Conservation (phyloP, 2,329 filamentous ascomycete species). For the Trichoderma lentiforme region DNA sequence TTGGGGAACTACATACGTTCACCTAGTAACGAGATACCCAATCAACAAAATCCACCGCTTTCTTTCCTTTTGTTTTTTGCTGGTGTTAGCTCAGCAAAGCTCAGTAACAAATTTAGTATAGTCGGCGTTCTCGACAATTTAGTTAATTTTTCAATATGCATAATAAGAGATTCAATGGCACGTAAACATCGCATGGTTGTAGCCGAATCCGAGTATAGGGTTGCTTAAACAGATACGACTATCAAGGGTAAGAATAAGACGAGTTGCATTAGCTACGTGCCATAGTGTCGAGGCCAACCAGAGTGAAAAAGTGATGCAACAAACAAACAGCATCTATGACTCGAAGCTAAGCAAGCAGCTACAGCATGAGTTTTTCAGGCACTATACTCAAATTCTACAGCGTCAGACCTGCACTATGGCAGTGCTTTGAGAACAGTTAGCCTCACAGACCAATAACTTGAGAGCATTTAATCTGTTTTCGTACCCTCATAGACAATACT, state of each 20-base stretch:
- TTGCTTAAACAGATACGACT: not conserved
- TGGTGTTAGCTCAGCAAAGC: not conserved
- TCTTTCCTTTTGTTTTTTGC: not conserved
- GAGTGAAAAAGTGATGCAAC: too few relatives aligned
- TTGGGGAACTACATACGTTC: too few relatives aligned
- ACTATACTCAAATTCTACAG: not conserved
- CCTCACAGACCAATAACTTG: not conserved
- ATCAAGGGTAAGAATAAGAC: not conserved
- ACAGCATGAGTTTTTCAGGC: not conserved
- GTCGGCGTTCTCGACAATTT: not conserved
- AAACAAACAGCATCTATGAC: not conserved
- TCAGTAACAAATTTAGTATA: not conserved
- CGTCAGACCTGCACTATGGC: not conserved
- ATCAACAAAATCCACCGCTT: too few relatives aligned
- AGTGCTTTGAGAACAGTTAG: not conserved
- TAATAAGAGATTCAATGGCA: not conserved
- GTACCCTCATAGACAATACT: too few relatives aligned
- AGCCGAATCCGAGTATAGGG: not conserved
- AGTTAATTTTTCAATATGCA: not conserved
- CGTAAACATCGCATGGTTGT: not conserved
- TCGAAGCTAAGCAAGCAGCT: not conserved
- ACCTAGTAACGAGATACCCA: too few relatives aligned
- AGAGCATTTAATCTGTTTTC: not conserved
- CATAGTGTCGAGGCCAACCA: not conserved
- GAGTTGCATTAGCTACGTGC: not conserved